Base-by-base conservation (phyloP, 2,329 filamentous ascomycete species). In the Pochonia chlamydosporia region DNA sequence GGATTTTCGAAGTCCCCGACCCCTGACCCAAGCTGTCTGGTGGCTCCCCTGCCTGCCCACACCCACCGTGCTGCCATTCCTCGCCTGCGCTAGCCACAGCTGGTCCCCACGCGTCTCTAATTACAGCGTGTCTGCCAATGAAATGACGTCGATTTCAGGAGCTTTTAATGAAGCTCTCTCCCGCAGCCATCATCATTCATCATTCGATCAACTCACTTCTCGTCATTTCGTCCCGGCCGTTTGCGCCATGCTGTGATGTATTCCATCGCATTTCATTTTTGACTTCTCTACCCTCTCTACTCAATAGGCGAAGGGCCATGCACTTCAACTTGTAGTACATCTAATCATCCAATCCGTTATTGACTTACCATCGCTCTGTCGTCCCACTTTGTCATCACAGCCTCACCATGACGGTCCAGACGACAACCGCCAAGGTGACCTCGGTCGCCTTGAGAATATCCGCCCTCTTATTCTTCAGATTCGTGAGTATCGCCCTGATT, bases 361-460 rank as follows among this genome's bases (percentile, higher is more conserved):
- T 37, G 14, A 8, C 9, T 25, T 16, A 9, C 31, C 10, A 39
- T 25, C 47, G 39, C 11, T 43, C 39, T 20, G 7, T 24, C 5
- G 39, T 23, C 7, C 28, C 16, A 30, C n/a, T 18, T 16, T 33
- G 13, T 26, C 35, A 7, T 14, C 35, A 16, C 14, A 4, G 21
- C 11, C 5, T 10, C 21, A 39, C 25, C 20, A 55, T 55, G 54
- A 40, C 50, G 18, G 37, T 64, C 44, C 63, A 67, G 40, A 56
- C 52, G 26, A 59, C 49, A 10, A 48, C 62, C 36, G 59, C 68
- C 30, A 62, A 61, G 54, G 52, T 62, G 50, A 62, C 67, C 48
- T 71, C 68, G 14, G 56, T 63, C 31, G 57, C 59, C n/a, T 51
- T 71, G 53, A 64, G 67, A 53, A 58, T 67, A 57, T 63, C 52